These are phyloP conservation scores for Ogataea glucozyma DNA, from an alignment of 805 yeast genomes.

Conservation along the genomic window DNA sequence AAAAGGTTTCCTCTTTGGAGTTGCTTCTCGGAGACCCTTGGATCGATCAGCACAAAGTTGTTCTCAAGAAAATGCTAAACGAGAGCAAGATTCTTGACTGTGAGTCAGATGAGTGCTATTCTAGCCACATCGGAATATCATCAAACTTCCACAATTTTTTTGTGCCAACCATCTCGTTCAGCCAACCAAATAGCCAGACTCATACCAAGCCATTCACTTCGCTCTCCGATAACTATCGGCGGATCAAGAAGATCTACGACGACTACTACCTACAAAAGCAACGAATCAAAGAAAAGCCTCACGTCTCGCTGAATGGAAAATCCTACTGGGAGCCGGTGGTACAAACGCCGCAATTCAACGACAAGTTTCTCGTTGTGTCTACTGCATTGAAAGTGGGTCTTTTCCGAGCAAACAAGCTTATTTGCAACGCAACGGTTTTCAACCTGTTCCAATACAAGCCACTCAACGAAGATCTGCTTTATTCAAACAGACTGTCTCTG, in stretches of 20 bases:
- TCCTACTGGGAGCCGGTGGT: conserved; percentile 32
- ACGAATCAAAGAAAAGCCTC: conserved; percentile 22
- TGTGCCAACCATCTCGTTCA: conserved; percentile 27
- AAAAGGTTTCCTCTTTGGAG: conserved; percentile 48
- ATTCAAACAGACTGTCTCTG: conserved; percentile 33
- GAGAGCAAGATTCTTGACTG: conserved; percentile 45
- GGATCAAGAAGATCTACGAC: conserved; percentile 32
- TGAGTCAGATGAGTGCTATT: conserved; percentile 40
- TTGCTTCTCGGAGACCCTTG: conserved; percentile 49
- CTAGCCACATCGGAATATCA: conserved; percentile 43
- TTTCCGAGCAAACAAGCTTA: conserved; percentile 44
- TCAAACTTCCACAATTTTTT: conserved; percentile 33
- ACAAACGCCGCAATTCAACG: conserved; percentile 24
- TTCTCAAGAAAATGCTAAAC: conserved; percentile 34
- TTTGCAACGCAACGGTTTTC: conserved; percentile 49
- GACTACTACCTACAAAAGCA: conserved; percentile 29
- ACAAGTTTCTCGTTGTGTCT: conserved; percentile 42
- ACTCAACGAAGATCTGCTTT: conserved; percentile 36
- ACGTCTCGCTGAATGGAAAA: conserved; percentile 30
- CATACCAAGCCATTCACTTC: conserved; percentile 20
- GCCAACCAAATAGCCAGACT: conserved; percentile 15
- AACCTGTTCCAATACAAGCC: conserved; percentile 40
- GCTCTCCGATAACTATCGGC: conserved; percentile 30
- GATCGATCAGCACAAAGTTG: conserved; percentile 35
- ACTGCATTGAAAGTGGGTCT: conserved; percentile 47